Evolutionary conservation across 352 stramenopile genomes (phyloP), one percentile per base, ranked within the genome.

Genomic region (Phytophthora foliorum): DNA sequence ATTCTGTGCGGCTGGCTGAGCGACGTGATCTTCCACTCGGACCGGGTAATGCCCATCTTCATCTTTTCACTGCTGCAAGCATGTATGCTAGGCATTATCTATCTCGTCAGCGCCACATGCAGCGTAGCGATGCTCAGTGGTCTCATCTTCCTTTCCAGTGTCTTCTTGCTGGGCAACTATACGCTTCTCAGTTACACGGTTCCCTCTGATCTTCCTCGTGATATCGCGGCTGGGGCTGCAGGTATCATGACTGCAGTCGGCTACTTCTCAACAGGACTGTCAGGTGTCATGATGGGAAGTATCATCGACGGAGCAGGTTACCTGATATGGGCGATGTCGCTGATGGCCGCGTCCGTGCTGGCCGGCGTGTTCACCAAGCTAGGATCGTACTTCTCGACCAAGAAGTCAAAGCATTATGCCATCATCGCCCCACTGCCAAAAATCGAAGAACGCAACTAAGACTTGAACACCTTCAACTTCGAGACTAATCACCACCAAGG

Each of bases 171-270:
- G 10, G 82, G 82, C 19, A 90, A 87, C 53, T 88, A 87, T 64
- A 90, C 82, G 50, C 65, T 90, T 17, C 69, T 90, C 24, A 84
- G 70, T 32, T 90, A 88, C 62, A 87, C 82, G 0, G 82, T 90
- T 21, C 82, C 79, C 22, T 84, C 80, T 3, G 82, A 91, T 55
- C 61, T 89, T 22, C 69, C 80, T 6, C 78, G 77, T n/a, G 76
- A 91, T 27, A 86, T 91, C 21, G 76, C 80, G 6, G 82, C 82
- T 0, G 78, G 80, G 13, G 80, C 82, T 2, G 75, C 69, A 1
- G 82, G 82, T 0, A 72, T 90, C 59, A 87, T 90, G 67, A 90
- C 82, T 0, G 71, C 69, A 4, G 73, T 88, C 11, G 78, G 67
- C 17, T 88, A 88, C 61, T 82, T 90, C 50, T 72, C 82, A 0